Evolutionary conservation across 495 filamentous ascomycete genomes (phyloP), one percentile per base, ranked within the genome.

Genomic region (Neurospora sp.): DNA sequence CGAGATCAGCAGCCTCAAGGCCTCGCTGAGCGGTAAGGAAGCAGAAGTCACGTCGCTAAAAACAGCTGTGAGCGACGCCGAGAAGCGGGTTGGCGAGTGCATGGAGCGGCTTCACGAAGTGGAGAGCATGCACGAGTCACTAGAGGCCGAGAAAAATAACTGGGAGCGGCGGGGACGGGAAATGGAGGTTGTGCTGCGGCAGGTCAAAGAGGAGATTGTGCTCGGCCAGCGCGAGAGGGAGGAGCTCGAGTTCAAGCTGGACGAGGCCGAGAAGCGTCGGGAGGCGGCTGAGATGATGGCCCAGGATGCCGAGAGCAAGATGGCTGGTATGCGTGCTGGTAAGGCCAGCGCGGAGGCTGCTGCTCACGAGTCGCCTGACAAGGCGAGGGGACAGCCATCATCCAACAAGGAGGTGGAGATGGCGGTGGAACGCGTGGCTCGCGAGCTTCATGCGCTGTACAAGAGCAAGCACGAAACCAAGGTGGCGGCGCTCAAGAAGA

Each of bases 381-480:
- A 66, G 54, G 27, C 27, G 27, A 66, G 54, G 54, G 54, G 54
- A 66, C 54, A 66, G 6, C 54, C 54, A 35, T 74, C 71, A 18
- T 77, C 77, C 39, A 80, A 82, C 77, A 83, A 82, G 74, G 88
- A 90, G 75, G 89, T 94, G 23, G 93, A 97, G 76, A 89, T 93
- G 42, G 95, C 96, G 18, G 93, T 98, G n/a, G 92, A 94, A 81
- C 92, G 91, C 73, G 93, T 97, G 39, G 94, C 92, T 3, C 88
- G 92, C 12, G 96, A 99, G 77, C 86, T 98, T 35, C 96, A 99
- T 78, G 86, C 88, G 0, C 86, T 97, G n/a, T 99, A 99, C 85
- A 98, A 97, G 83, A 87, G 89, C 79, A 99, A 99, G 79, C 96
- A 99, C 79, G 94, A 97, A 83, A 92, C 89, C 69, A 99, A 99